phyloP scores from a whole-genome alignment of 176 grass and related monocot species.

The Aegilops tauschii region DNA sequence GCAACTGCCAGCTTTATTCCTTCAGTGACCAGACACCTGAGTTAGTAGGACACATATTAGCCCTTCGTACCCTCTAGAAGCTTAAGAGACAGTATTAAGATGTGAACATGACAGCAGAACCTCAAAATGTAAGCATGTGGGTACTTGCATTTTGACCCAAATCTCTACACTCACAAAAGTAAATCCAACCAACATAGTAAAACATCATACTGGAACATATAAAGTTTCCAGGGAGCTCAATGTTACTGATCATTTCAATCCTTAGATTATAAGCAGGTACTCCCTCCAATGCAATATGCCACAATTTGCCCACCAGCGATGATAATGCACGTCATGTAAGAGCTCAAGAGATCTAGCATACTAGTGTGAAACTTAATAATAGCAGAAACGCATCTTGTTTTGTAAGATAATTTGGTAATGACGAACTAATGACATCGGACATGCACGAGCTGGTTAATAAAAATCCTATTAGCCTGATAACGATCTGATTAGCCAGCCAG shows the following conservation, averaged over 20 bases:
- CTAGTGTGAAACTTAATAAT: constrained; percentile 3
- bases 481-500: constrained; percentile 39
- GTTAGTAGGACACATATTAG: not conserved
- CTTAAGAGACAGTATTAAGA: constrained; percentile 21
- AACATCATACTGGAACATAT: constrained; percentile 2
- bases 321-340: not conserved
- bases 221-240: not conserved
- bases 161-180: constrained; percentile 4
- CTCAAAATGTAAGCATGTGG: constrained; percentile 14
- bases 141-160: constrained; percentile 22
- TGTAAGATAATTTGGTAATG: constrained; percentile 21
- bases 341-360: constrained; percentile 23
- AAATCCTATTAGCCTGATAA: constrained; percentile 12
- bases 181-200: not conserved
- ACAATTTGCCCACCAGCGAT: not conserved
- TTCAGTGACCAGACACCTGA: constrained; percentile 7
- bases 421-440: constrained; percentile 31
- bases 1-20: constrained; percentile 36
- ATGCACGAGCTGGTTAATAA: constrained; percentile 13
- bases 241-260: not conserved
- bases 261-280: not conserved
- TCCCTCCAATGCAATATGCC: not conserved
- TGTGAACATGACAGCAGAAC: constrained; percentile 3
- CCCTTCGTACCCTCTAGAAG: constrained; percentile 18
- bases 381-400: constrained; percentile 12